A percentile compares a stretch with the other conserved stretches of the same genome.
phyloP scores from a whole-genome alignment of 2,329 filamentous ascomycete species.

The Parafenestella ontariensis region DNA sequence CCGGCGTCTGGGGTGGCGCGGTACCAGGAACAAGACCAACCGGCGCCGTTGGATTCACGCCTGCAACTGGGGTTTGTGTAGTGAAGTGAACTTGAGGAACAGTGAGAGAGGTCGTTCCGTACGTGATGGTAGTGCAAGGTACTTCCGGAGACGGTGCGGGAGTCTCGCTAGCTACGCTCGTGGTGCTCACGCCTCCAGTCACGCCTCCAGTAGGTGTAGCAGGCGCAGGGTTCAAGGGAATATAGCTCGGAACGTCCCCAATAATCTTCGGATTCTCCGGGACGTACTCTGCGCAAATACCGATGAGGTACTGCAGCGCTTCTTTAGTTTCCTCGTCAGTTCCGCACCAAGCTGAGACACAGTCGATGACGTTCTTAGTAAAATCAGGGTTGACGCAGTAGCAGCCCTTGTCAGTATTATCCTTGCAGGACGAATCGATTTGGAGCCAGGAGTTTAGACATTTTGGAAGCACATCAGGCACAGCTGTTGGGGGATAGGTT shows the following conservation, averaged over 20 bases:
- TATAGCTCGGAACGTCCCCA: slow-evolving; percentile 72
- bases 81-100: slow-evolving; percentile 57
- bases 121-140: slow-evolving; percentile 51
- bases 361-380: slow-evolving; percentile 79
- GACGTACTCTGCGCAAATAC: slow-evolving; percentile 82
- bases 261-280: slow-evolving; percentile 83
- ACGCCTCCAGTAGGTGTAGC: slow-evolving; percentile 23
- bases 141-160: slow-evolving; percentile 2
- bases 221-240: slow-evolving; percentile 48
- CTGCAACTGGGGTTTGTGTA: slow-evolving; percentile 43
- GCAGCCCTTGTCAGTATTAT: slow-evolving; percentile 83
- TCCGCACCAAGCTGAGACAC: slow-evolving; percentile 76
- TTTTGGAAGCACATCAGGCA: slow-evolving; percentile 78
- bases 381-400: slow-evolving; percentile 84
- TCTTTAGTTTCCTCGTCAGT: slow-evolving; percentile 69
- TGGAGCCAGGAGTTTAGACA: slow-evolving; percentile 91
- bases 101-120: slow-evolving; percentile 52
- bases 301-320: slow-evolving; percentile 84
- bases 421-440: slow-evolving; percentile 73
- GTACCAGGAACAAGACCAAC: slow-evolving; percentile 48
- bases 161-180: slow-evolving; percentile 1
- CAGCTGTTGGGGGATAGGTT: slow-evolving; percentile 30
- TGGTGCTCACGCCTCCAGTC: background rate
- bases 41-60: slow-evolving; percentile 35
- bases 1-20: slow-evolving; percentile 40